Percentiles rank a stretch among this genome's conserved stretches.
These are phyloP conservation scores for Agrocybe praecox DNA, from an alignment of 768 basidiomycete genomes.

Conservation along the genomic window DNA sequence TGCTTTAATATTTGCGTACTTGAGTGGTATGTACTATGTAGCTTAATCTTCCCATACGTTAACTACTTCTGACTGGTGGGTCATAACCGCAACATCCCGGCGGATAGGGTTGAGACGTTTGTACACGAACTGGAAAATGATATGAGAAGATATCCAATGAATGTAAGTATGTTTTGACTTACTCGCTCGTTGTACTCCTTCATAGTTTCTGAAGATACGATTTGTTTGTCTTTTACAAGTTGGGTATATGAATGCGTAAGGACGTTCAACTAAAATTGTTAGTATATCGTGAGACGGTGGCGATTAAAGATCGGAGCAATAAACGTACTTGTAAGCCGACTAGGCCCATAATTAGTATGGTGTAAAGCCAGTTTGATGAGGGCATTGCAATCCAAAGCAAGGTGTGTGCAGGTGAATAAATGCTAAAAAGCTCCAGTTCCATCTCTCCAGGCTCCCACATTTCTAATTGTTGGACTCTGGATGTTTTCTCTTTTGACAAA, in stretches of 20 bases:
- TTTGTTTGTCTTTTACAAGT: slow-evolving; percentile 72
- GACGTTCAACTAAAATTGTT: slow-evolving; percentile 43
- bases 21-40: neutral
- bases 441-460: slow-evolving; percentile 78
- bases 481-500: slow-evolving; percentile 41
- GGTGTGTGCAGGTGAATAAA: slow-evolving; percentile 81
- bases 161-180: slow-evolving; percentile 21
- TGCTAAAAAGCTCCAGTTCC: slow-evolving; percentile 66
- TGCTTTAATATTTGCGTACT: neutral
- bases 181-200: slow-evolving; percentile 84
- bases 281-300: neutral
- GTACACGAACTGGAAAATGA: slow-evolving; percentile 66
- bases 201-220: slow-evolving; percentile 80
- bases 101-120: slow-evolving; percentile 80
- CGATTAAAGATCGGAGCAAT: neutral
- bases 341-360: slow-evolving; percentile 66
- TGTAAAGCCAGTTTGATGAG: slow-evolving; percentile 76
- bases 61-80: slow-evolving; percentile 79
- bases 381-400: slow-evolving; percentile 73
- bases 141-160: neutral
- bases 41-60: slow-evolving; percentile 50
- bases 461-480: slow-evolving; percentile 74
- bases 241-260: slow-evolving; percentile 59
- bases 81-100: slow-evolving; percentile 83
- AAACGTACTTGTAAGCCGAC: slow-evolving; percentile 61